phyloP scores from a whole-genome alignment of 2,329 filamentous ascomycete species.

The Monilinia fructigena region DNA sequence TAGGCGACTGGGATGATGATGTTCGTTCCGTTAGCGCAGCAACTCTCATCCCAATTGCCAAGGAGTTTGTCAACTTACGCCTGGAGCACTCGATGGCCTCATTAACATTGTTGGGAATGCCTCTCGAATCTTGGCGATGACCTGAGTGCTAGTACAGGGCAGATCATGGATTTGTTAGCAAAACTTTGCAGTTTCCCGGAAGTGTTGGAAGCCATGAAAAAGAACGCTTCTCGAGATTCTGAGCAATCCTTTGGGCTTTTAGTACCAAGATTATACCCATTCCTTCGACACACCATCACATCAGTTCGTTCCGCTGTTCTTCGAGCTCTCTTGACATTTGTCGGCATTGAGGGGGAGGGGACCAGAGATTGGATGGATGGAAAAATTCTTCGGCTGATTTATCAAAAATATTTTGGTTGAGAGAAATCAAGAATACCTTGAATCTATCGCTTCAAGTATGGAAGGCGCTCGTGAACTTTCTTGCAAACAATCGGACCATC shows the following conservation, averaged over 20 bases:
- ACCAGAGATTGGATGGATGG: conserved; percentile 91
- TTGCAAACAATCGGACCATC: conserved; percentile 61
- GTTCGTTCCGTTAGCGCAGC: conserved; percentile 95
- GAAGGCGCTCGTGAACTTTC: conserved; percentile 69
- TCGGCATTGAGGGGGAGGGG: conserved; percentile 75
- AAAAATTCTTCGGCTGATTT: conserved; percentile 81
- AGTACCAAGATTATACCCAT: conserved; percentile 91
- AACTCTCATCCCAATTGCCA: conserved; percentile 93
- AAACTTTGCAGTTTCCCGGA: conserved; percentile 93
- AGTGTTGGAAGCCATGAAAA: conserved; percentile 91
- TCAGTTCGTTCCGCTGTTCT: conserved; percentile 91
- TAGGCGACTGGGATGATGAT: conserved; percentile 89
- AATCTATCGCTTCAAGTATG: conserved; percentile 84
- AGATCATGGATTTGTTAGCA: conserved; percentile 96
- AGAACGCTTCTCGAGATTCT: conserved; percentile 76
- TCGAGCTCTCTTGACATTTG: conserved; percentile 88
- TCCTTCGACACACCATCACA: conserved; percentile 94
- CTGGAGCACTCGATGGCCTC: conserved; percentile 72
- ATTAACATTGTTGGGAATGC: conserved; percentile 98
- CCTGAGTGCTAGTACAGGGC: conserved; percentile 92
- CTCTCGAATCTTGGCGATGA: conserved; percentile 96
- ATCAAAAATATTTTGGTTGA: conserved; percentile 94
- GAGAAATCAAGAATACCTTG: conserved; percentile 77
- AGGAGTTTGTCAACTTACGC: conserved; percentile 87
- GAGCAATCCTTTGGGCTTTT: conserved; percentile 89